Base-by-base conservation (phyloP, 805 yeast species). In the Wickerhamiella vanderwaltii region DNA sequence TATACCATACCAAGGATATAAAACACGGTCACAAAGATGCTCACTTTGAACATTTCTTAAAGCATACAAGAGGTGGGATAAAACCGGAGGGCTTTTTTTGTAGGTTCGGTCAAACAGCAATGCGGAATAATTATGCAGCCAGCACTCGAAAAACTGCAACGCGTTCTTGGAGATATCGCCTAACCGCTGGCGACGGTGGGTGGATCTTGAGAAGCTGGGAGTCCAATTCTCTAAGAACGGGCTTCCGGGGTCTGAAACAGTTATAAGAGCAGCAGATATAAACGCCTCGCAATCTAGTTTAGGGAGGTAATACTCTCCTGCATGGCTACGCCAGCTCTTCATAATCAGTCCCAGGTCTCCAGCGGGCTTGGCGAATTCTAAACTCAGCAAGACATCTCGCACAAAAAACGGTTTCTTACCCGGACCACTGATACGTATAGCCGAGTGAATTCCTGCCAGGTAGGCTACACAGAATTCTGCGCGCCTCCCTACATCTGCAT, bases 221-320 rank as follows among this genome's bases (percentile, higher is more conserved):
- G 19, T 25, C 36, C 36, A 33, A 17, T 33, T 26, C 3, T 12
- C 18, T 6, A 11, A 6, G 24, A 20, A 20, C 3, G 36, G 26
- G 17, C 26, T 20, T 20, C 36, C 36, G 7, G 36, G 36, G n/a
- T 33, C 36, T 3, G 36, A 33, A 13, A 33, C 36, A 20, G 36
- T 20, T 4, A 18, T 26, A 9, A 33, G 13, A n/a, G 36, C 36
- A 9, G 36, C 36, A 9, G 36, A 20, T 20, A 5, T 20, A 12
- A 33, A 26, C 6, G 26, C 36, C n/a, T n/a, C n/a, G n/a, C n/a
- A n/a, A 22, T 33, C 26, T 20, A 20, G 12, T 7, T 20, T 6
- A 3, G 36, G 36, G 18, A 9, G 11, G 5, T n/a, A 13, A 4
- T 20, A 9, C 13, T 13, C 19, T 17, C 13, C 24, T 4, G n/a